Base-by-base conservation (phyloP, 345 rosid species). In the Salix dunnii region DNA sequence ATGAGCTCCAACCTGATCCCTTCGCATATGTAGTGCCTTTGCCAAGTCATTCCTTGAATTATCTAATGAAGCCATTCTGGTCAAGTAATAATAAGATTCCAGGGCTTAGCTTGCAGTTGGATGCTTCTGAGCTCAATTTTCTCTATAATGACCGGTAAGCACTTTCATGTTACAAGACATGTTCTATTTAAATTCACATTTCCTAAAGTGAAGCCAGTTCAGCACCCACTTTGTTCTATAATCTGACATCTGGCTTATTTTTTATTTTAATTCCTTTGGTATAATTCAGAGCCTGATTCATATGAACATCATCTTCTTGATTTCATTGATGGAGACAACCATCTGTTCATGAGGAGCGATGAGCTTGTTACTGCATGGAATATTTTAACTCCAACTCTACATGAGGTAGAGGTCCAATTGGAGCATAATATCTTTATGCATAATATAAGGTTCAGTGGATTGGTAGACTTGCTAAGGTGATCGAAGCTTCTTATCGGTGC, bases 331-430 rank as follows among this genome's bases (percentile, higher is more conserved):
- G 95, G 95, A 38, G 97, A 91, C 80, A 92, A 83, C 80, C 97
- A 91, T 85, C 91, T 89, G 6, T 90, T 92, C 77, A 78, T 89
- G 93, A 89, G 97, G 82, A 92, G 94, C 36, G 93, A 90, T 58
- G 97, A 91, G 89, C 89, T 92, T 43, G 88, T 90, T 4, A 92
- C 90, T 21, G 92, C 92, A 48, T 91, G 97, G 97, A 84, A 67
- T 74, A 89, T 87, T 81, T 73, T 88, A 30, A 83, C 79, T 72
- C 95, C 91, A 0, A 73, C 88, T 68, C 77, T 87, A 48, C 79
- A 86, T 46, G 92, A 67, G 91, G 97, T 67, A 85, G 92, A 77
- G 96, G 91, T 65, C 97, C 96, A 3, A 76, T 87, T 63, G 92
- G 92, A 73, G 86, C 91, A 7, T 91, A 84, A 81, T 88, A 91